These are phyloP conservation scores for Lentinula sp. DNA, from an alignment of 768 basidiomycete genomes.

Conservation along the genomic window DNA sequence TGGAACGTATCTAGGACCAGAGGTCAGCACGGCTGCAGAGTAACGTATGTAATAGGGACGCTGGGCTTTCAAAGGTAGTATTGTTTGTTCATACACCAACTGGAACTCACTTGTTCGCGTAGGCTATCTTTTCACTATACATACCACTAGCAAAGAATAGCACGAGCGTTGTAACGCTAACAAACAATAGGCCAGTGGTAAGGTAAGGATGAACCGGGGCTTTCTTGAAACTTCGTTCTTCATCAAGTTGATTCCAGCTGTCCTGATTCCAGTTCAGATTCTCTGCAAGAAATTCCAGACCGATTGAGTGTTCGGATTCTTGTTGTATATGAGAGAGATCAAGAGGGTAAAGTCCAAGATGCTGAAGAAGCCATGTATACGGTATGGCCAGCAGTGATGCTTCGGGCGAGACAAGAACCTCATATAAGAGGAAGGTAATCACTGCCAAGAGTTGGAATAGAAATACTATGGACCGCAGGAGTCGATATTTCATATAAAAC, in stretches of 20 bases:
- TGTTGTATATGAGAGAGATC: slow-evolving; percentile 14
- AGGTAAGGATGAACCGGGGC: slow-evolving; percentile 66
- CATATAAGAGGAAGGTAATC: slow-evolving; percentile 67
- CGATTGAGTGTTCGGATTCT: neutral
- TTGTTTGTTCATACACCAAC: neutral
- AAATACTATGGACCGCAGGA: slow-evolving; percentile 50
- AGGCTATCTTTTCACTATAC: slow-evolving; percentile 94
- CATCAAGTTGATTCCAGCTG: neutral
- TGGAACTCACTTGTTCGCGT: slow-evolving; percentile 81
- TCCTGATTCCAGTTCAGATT: neutral
- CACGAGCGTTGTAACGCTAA: slow-evolving; percentile 83
- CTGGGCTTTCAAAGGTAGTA: neutral
- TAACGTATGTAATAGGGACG: neutral
- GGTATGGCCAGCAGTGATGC: slow-evolving; percentile 62
- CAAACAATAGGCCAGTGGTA: slow-evolving; percentile 74
- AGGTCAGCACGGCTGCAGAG: neutral
- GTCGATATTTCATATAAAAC: slow-evolving; percentile 11
- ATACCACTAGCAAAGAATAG: slow-evolving; percentile 96
- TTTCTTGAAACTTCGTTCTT: slow-evolving; percentile 8
- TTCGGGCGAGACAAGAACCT: slow-evolving; percentile 62
- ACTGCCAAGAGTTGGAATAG: slow-evolving; percentile 60
- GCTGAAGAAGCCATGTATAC: slow-evolving; percentile 45
- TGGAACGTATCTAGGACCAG: slow-evolving; percentile 74
- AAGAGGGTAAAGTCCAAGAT: slow-evolving; percentile 34
- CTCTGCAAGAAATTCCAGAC: neutral